Conservation (phyloP, 1,284 basidiomycete genomes). For the Microbotryum silenes-acaulis region DNA sequence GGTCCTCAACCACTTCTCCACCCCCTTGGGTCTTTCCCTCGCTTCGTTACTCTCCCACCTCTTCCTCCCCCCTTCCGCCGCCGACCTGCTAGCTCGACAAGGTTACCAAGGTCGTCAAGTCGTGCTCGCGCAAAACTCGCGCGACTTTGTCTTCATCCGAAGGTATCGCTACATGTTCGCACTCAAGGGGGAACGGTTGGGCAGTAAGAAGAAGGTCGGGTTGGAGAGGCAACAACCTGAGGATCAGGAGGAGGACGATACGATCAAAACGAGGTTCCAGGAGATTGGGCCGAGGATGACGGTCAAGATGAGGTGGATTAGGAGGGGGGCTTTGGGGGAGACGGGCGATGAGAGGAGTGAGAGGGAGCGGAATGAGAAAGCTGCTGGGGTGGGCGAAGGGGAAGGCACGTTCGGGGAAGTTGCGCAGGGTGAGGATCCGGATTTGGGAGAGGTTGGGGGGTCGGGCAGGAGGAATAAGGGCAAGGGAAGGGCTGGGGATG, state of each 20-base stretch:
- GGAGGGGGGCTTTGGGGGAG: constrained; percentile 53
- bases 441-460: constrained; percentile 4
- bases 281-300: constrained; percentile 98
- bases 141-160: constrained; percentile 96
- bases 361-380: constrained; percentile 21
- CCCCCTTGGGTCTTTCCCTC: constrained; percentile 83
- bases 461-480: not conserved
- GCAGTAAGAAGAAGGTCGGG: constrained; percentile 25
- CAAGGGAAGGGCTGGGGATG: not conserved
- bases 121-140: constrained; percentile 93
- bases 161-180: constrained; percentile 45
- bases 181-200: constrained; percentile 26
- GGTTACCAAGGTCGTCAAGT: constrained; percentile 69
- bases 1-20: constrained; percentile 91
- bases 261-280: constrained; percentile 74
- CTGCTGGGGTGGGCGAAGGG: constrained; percentile 11
- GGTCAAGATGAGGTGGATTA: constrained; percentile 80
- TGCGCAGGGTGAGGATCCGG: not conserved
- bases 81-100: constrained; percentile 49
- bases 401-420: constrained; percentile 17
- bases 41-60: constrained; percentile 91
- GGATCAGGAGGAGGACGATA: constrained; percentile 31
- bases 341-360: constrained; percentile 23
- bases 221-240: constrained; percentile 12
- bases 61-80: constrained; percentile 90